Percentiles rank a stretch among this genome's conserved stretches.
These are phyloP conservation scores for Sphaerobolus stellatus DNA, from an alignment of 1,284 basidiomycete genomes.

Conservation along the genomic window DNA sequence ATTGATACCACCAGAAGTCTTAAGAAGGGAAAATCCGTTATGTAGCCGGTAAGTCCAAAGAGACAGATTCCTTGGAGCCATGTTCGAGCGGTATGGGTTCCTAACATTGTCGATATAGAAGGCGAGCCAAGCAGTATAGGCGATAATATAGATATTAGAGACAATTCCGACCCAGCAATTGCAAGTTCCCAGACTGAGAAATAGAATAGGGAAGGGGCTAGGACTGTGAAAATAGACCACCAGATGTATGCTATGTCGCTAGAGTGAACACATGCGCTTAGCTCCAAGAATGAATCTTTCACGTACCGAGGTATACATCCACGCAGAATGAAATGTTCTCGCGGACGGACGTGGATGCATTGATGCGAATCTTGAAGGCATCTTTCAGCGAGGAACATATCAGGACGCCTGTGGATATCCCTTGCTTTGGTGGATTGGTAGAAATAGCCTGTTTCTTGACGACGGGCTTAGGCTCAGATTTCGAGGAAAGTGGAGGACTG, in stretches of 20 bases:
- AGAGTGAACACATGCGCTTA: too few relatives aligned
- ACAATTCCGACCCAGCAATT: constrained; percentile 21
- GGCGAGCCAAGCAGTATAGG: constrained; percentile 58
- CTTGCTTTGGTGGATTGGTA: too few relatives aligned
- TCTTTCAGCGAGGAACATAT: too few relatives aligned
- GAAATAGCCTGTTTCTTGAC: too few relatives aligned
- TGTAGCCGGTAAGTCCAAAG: constrained; percentile 61
- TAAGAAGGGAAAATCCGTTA: constrained; percentile 51
- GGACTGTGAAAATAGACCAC: constrained; percentile 85
- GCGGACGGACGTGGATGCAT: too few relatives aligned
- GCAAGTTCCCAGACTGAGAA: constrained; percentile 90
- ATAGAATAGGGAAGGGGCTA: constrained; percentile 87
- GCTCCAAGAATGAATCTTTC: constrained; percentile 11
- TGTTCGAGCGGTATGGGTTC: constrained; percentile 48
- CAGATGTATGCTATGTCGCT: constrained; percentile 76
- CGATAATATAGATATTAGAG: constrained; percentile 62
- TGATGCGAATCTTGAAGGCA: too few relatives aligned
- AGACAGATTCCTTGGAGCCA: constrained; percentile 52
- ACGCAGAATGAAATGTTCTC: constrained; percentile 47
- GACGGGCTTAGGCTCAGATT: too few relatives aligned
- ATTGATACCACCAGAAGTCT: constrained; percentile 59
- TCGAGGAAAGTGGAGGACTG: too few relatives aligned
- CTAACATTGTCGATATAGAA: constrained; percentile 44
- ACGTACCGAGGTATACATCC: constrained; percentile 58
- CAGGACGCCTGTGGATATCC: too few relatives aligned